Conservation (phyloP, 345 rosid genomes). For the Cardamine chenopodiifolia region DNA sequence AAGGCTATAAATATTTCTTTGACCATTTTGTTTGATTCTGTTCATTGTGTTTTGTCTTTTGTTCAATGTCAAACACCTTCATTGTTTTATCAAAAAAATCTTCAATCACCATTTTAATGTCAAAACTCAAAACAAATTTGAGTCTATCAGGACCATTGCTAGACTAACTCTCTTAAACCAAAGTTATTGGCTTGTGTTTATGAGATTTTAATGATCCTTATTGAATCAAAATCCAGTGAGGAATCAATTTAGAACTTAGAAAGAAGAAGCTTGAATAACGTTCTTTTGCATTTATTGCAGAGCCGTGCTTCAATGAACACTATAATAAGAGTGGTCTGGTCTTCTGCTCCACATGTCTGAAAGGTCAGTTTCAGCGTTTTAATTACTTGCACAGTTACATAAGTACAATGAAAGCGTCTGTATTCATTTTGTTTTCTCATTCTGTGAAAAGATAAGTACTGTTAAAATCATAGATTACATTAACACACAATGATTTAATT, state of each 20-base stretch:
- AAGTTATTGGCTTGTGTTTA: background rate
- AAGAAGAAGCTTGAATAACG: background rate
- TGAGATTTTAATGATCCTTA: conserved; percentile 5
- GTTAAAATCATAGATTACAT: conserved; percentile 11
- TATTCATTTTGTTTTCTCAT: conserved; percentile 26
- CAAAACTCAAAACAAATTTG: background rate
- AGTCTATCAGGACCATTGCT: background rate
- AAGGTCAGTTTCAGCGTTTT: conserved; percentile 22
- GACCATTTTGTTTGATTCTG: conserved; percentile 21
- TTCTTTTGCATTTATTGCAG: conserved; percentile 30
- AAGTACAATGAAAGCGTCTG: conserved; percentile 24
- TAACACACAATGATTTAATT: conserved; percentile 19
- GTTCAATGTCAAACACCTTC: background rate
- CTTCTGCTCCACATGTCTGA: conserved; percentile 34
- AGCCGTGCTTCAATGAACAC: conserved; percentile 37
- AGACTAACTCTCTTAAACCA: background rate
- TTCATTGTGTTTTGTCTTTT: conserved; percentile 14
- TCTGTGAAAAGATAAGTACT: conserved; percentile 13
- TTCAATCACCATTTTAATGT: background rate
- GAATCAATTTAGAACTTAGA: background rate
- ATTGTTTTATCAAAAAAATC: background rate
- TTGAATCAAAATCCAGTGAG: background rate
- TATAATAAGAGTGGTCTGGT: conserved; percentile 32
- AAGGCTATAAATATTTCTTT: background rate
- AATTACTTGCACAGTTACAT: background rate